phyloP scores from a whole-genome alignment of 192 early-diverging fungal genomes.

The Geranomyces michiganensis region DNA sequence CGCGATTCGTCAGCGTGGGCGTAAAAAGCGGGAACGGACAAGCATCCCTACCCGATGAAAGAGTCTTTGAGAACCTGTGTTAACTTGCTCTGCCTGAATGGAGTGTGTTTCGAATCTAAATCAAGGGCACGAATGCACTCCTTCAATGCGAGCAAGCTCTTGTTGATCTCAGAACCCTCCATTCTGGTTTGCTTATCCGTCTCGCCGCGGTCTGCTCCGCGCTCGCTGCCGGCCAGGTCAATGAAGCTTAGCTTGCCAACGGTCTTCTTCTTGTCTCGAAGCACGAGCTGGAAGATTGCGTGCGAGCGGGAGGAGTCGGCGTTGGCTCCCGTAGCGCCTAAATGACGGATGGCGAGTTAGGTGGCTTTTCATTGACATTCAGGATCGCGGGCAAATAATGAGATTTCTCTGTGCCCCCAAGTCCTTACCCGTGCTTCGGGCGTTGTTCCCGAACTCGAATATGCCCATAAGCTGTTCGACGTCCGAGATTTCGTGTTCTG shows the following conservation, averaged over 20 bases:
- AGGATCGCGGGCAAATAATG: too few relatives aligned
- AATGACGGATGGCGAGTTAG: too few relatives aligned
- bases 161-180: slow-evolving; percentile 96
- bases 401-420: too few relatives aligned
- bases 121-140: slow-evolving; percentile 98
- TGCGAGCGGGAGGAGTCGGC: slow-evolving; percentile 95
- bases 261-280: slow-evolving; percentile 70
- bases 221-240: slow-evolving; percentile 96
- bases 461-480: slow-evolving; percentile 88
- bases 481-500: slow-evolving; percentile 84
- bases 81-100: slow-evolving; percentile 96
- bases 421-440: slow-evolving; percentile 82
- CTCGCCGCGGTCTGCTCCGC: slow-evolving; percentile 96
- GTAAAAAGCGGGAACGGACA: background rate
- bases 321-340: slow-evolving; percentile 91
- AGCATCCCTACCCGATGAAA: slow-evolving; percentile 74
- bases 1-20: background rate
- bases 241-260: slow-evolving; percentile 94
- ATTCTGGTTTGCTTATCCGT: slow-evolving; percentile 89
- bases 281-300: slow-evolving; percentile 91
- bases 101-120: slow-evolving; percentile 92
- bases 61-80: slow-evolving; percentile 98
- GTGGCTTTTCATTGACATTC: too few relatives aligned
- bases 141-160: slow-evolving; percentile 94
- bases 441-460: slow-evolving; percentile 89